phyloP scores from a whole-genome alignment of 2,329 filamentous ascomycete species.

The Neobulgaria alba region DNA sequence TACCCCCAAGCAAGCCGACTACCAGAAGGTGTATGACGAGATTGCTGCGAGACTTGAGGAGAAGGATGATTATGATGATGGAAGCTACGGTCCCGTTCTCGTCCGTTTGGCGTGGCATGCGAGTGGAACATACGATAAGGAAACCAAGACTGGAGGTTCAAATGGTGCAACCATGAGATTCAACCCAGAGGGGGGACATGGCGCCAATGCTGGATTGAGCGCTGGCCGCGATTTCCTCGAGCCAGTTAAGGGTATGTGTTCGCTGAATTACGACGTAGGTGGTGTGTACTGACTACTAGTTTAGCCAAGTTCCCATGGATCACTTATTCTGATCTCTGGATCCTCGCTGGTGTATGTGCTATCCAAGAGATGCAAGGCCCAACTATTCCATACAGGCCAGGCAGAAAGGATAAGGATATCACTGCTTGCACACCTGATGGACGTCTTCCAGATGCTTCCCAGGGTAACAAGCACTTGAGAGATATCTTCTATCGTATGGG shows the following conservation, averaged over 20 bases:
- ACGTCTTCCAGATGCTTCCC: slow-evolving; percentile 72
- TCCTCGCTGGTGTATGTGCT: slow-evolving; percentile 72
- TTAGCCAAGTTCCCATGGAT: slow-evolving; percentile 86
- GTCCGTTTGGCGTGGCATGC: slow-evolving; percentile 90
- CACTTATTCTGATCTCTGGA: slow-evolving; percentile 94
- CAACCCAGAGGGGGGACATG: slow-evolving; percentile 77
- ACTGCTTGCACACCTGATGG: slow-evolving; percentile 88
- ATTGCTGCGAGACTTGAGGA: slow-evolving; percentile 74
- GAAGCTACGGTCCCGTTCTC: slow-evolving; percentile 88
- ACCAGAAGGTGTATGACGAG: slow-evolving; percentile 90
- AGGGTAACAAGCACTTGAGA: slow-evolving; percentile 75
- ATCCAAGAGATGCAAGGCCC: slow-evolving; percentile 96
- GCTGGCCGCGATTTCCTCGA: slow-evolving; percentile 86
- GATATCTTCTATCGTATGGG: slow-evolving; percentile 95
- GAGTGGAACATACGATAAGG: slow-evolving; percentile 84
- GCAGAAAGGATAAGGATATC: slow-evolving; percentile 71
- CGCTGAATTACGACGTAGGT: not conserved
- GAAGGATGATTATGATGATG: slow-evolving; percentile 92
- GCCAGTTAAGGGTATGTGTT: slow-evolving; percentile 68
- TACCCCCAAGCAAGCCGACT: slow-evolving; percentile 73
- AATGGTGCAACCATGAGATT: slow-evolving; percentile 98
- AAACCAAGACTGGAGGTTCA: slow-evolving; percentile 81
- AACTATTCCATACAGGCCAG: slow-evolving; percentile 77
- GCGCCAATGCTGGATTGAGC: slow-evolving; percentile 86
- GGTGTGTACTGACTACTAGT: slow-evolving; percentile 10